These are phyloP conservation scores for Quercus parvula DNA, from an alignment of 306 rosid genomes.

Conservation along the genomic window DNA sequence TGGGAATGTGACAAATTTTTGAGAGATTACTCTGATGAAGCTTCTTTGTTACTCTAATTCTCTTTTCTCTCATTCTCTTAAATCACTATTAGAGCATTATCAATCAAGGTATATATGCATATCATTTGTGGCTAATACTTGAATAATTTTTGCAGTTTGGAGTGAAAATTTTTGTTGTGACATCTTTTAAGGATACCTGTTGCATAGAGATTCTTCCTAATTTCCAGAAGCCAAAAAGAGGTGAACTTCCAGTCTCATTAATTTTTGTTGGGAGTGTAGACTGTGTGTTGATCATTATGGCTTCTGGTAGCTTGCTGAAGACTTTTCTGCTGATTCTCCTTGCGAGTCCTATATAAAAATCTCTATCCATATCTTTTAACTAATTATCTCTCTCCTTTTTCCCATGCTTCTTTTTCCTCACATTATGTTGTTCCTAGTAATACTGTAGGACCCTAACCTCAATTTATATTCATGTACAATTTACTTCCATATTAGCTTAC, in stretches of 20 bases:
- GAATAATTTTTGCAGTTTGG: conserved; percentile 50
- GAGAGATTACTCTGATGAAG: not conserved
- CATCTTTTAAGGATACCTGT: conserved; percentile 85
- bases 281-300: not conserved
- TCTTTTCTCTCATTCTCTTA: not conserved
- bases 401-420: not conserved
- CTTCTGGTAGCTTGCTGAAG: not conserved
- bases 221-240: conserved; percentile 54
- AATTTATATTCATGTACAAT: not conserved
- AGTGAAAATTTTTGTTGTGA: conserved; percentile 64
- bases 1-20: not conserved
- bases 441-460: not conserved
- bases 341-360: not conserved
- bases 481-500: not conserved
- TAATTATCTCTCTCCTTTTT: not conserved
- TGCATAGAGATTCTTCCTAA: conserved; percentile 86
- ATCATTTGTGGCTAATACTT: conserved; percentile 19
- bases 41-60: not conserved
- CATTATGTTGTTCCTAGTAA: not conserved
- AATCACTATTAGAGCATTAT: conserved; percentile 6
- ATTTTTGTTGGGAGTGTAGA: conserved; percentile 5
- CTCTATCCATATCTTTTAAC: not conserved
- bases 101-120: not conserved
- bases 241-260: conserved; percentile 22
- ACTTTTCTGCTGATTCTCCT: not conserved